Evolutionary conservation across 1,284 basidiomycete genomes (phyloP).

Genomic region (Apiotrichum mycotoxinovorans): DNA sequence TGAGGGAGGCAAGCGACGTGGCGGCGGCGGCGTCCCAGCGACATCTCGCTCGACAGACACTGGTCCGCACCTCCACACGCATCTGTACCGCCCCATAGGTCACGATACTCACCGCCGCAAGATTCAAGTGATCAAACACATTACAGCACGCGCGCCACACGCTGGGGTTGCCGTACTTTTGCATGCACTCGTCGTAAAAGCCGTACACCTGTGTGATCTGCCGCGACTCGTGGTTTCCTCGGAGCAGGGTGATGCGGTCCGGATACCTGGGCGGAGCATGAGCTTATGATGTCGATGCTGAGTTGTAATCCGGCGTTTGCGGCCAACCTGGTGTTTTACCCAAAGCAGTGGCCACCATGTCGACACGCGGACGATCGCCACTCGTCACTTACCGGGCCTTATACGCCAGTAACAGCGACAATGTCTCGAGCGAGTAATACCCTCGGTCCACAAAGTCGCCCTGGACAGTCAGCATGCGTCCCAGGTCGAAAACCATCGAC

Average conservation of each 20-base stretch:
- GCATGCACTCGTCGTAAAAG: slow-evolving; percentile 96
- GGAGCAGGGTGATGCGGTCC: slow-evolving; percentile 80
- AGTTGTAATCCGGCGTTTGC: too few relatives aligned
- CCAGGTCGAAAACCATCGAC: too few relatives aligned
- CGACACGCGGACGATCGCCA: too few relatives aligned
- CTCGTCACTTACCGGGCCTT: slow-evolving; percentile 73
- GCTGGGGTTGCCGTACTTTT: slow-evolving; percentile 88
- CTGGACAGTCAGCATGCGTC: slow-evolving; percentile 51
- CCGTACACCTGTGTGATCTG: slow-evolving; percentile 98
- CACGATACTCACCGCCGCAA: slow-evolving; percentile 70
- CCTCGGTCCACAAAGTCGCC: slow-evolving; percentile 97
- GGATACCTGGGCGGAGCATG: slow-evolving; percentile 70
- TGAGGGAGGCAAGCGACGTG: too few relatives aligned
- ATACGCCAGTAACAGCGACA: slow-evolving; percentile 79
- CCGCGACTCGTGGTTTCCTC: slow-evolving; percentile 92
- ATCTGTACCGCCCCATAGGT: neutral
- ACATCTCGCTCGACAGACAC: too few relatives aligned
- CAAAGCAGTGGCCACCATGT: too few relatives aligned
- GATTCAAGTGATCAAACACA: slow-evolving; percentile 90
- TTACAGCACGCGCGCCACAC: slow-evolving; percentile 96
- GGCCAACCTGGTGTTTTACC: too few relatives aligned
- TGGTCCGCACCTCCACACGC: neutral
- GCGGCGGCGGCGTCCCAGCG: too few relatives aligned
- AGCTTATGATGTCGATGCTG: too few relatives aligned
- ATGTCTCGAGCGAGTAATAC: slow-evolving; percentile 93